Base-by-base conservation (phyloP, 176 grass and related monocot species). In the Poa pratensis region DNA sequence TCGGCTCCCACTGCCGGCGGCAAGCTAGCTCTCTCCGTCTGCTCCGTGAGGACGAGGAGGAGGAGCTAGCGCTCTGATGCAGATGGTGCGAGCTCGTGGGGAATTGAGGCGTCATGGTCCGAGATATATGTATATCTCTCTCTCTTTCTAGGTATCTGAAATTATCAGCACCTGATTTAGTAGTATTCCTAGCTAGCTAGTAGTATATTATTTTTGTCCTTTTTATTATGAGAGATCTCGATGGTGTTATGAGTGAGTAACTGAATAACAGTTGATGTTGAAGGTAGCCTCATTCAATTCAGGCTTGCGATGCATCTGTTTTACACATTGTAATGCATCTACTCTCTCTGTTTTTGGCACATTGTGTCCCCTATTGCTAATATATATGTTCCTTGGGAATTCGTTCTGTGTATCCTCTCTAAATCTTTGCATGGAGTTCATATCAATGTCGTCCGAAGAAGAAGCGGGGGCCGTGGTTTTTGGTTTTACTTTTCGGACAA, bases 81-180 rank as follows among this genome's bases (percentile, higher is more conserved):
- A 78, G 86, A 79, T 86, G 76, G 85, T 82, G 40, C 61, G 80
- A 87, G 91, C 88, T 82, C 37, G 82, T 87, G 82, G 88, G 92
- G 92, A 93, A 93, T 90, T 83, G 92, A 93, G 79, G 88, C 85
- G 86, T 94, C 78, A 88, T 90, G 92, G 92, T 94, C 92, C 92
- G 92, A 94, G 84, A 92, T 89, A 86, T 92, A 83, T 79, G 23
- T 89, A 43, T 69, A 30, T 70, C 5, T 53, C 27, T 90, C 27
- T 90, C 70, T 87, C 7, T 82, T 62, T 80, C 83, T 89, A 91
- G 89, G 85, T 84, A 62, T 92, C 76, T 84, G 28, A 83, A 79
- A 73, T 75, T 86, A 82, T 43, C 10, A 72, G 53, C 30, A 78
- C 23, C 48, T 50, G 48, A 50, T 28, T 64, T 14, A 48, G 46